A percentile compares a stretch with the other conserved stretches of the same genome.
These are phyloP conservation scores for Usnea hakonensis DNA, from an alignment of 495 filamentous ascomycete genomes.

Conservation along the genomic window DNA sequence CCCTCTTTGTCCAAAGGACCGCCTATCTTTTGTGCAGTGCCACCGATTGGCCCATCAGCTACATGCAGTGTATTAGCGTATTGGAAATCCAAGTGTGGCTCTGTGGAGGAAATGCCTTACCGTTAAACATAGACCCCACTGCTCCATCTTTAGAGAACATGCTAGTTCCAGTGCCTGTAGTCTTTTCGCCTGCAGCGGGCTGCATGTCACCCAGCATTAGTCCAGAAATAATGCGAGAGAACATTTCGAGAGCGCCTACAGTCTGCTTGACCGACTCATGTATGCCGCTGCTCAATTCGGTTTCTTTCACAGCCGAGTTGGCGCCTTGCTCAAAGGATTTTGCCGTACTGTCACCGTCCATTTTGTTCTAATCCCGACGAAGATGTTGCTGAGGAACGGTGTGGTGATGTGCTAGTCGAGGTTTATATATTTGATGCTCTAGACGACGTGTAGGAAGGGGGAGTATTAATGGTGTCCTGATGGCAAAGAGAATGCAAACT, in stretches of 20 bases:
- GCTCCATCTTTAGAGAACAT: constrained; percentile 25
- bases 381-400: neutral
- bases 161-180: constrained; percentile 21
- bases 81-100: neutral
- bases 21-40: constrained; percentile 44
- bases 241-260: constrained; percentile 4
- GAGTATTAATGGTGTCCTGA: too few relatives aligned
- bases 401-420: neutral
- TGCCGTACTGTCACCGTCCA: constrained; percentile 25
- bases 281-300: constrained; percentile 22
- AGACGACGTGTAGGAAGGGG: too few relatives aligned
- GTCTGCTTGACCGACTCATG: constrained; percentile 23
- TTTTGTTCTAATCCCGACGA: neutral
- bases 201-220: neutral
- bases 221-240: neutral
- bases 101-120: constrained; percentile 6
- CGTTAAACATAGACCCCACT: constrained; percentile 26
- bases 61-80: constrained; percentile 6
- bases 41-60: constrained; percentile 47
- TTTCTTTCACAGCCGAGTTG: constrained; percentile 23
- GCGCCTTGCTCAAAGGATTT: constrained; percentile 26
- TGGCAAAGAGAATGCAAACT: neutral
- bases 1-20: constrained; percentile 42
- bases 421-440: neutral
- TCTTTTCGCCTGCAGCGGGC: constrained; percentile 24